Percentiles rank a stretch among this genome's conserved stretches.
Conservation (phyloP, 2,329 filamentous ascomycete species). For the Botrytis galanthina region DNA sequence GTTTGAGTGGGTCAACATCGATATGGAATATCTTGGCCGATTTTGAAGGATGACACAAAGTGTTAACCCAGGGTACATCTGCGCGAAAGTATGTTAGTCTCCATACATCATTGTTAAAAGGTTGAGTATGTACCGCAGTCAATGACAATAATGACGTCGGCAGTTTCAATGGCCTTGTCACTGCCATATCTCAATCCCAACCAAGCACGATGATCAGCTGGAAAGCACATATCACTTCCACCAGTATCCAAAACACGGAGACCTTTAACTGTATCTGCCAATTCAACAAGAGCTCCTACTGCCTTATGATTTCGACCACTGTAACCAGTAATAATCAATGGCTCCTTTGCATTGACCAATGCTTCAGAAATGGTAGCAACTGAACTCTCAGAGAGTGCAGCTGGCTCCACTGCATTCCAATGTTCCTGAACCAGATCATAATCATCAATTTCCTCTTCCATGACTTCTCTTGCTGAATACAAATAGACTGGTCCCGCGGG, state of each 20-base stretch:
- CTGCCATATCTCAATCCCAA: conserved; percentile 71
- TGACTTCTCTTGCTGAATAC: conserved; percentile 62
- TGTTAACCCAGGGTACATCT: conserved; percentile 93
- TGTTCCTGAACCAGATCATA: conserved; percentile 56
- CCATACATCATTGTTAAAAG: neutral
- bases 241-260: conserved; percentile 72
- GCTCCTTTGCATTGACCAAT: conserved; percentile 61
- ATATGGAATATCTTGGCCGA: conserved; percentile 60
- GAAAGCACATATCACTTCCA: conserved; percentile 80
- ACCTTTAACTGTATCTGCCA: conserved; percentile 66
- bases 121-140: conserved; percentile 55
- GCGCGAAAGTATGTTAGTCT: neutral
- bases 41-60: conserved; percentile 56
- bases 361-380: conserved; percentile 57
- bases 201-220: conserved; percentile 65
- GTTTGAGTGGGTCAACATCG: conserved; percentile 65
- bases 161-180: conserved; percentile 69
- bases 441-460: conserved; percentile 67
- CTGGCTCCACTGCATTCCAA: conserved; percentile 60
- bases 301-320: conserved; percentile 65
- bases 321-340: conserved; percentile 70
- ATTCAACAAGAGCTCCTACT: conserved; percentile 59
- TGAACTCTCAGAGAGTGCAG: conserved; percentile 54
- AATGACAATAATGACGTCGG: conserved; percentile 80
- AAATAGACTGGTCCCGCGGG: conserved; percentile 71